phyloP scores from a whole-genome alignment of 345 rosid species.

The Erodium maritimum region DNA sequence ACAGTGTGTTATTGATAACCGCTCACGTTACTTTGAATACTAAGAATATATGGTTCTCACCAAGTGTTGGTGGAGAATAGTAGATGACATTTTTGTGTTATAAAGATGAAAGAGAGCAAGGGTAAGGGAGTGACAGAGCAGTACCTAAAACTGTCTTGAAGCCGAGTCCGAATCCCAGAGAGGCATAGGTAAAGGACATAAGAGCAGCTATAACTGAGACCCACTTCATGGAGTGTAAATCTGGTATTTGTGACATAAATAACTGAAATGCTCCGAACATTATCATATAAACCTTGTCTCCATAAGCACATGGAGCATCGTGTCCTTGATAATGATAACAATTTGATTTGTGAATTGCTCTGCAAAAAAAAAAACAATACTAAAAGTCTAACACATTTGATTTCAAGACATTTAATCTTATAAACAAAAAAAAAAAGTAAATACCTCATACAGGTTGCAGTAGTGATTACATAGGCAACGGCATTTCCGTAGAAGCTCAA shows the following conservation, averaged over 20 bases:
- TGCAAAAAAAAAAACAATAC: slow-evolving; percentile 9
- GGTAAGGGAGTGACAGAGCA: too few relatives aligned
- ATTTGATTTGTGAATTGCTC: slow-evolving; percentile 23
- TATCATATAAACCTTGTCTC: slow-evolving; percentile 30
- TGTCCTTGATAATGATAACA: slow-evolving; percentile 42
- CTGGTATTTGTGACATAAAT: slow-evolving; percentile 42
- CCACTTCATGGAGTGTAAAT: slow-evolving; percentile 43
- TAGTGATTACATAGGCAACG: slow-evolving; percentile 44
- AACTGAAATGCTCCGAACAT: slow-evolving; percentile 40
- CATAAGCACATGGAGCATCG: slow-evolving; percentile 23
- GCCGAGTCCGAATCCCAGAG: slow-evolving; percentile 45
- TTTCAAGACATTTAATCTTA: background rate
- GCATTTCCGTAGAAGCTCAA: slow-evolving; percentile 27
- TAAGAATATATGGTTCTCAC: too few relatives aligned
- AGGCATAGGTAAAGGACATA: slow-evolving; percentile 50
- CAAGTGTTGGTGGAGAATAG: too few relatives aligned
- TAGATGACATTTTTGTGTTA: too few relatives aligned
- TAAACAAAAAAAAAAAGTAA: background rate
- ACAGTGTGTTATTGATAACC: too few relatives aligned
- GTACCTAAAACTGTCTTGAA: slow-evolving; percentile 32
- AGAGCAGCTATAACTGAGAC: slow-evolving; percentile 41
- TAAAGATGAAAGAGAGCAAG: too few relatives aligned
- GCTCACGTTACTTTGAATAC: too few relatives aligned
- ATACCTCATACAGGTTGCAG: slow-evolving; percentile 48
- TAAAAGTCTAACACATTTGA: too few relatives aligned